Evolutionary conservation across 1,284 basidiomycete genomes (phyloP).

Genomic region (Cerioporus squamosus): DNA sequence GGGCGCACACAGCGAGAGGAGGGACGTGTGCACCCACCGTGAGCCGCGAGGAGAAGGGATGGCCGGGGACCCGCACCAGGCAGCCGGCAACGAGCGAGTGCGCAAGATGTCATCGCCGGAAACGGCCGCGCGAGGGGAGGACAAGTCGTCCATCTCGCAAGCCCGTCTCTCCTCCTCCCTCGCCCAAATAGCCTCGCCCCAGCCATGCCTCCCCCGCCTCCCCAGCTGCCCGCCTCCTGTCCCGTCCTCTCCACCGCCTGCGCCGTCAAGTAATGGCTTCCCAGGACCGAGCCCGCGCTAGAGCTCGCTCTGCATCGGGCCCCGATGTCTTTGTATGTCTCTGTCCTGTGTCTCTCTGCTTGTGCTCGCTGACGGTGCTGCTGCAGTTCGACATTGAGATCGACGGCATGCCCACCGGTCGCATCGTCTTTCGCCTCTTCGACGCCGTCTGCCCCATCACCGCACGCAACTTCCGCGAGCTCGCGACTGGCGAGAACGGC

Average conservation of each 20-base stretch:
- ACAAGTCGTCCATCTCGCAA: too few species aligned
- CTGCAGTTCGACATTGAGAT: constrained; percentile 82
- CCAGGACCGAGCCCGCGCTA: background rate
- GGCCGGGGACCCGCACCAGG: too few species aligned
- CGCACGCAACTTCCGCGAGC: constrained; percentile 88
- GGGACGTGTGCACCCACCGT: too few species aligned
- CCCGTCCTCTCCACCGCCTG: background rate
- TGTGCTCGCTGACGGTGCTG: background rate
- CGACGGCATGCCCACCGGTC: constrained; percentile 55
- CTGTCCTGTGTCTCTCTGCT: background rate
- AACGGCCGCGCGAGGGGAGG: too few species aligned
- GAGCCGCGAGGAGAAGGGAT: too few species aligned
- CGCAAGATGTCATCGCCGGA: too few species aligned
- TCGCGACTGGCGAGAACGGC: constrained; percentile 79
- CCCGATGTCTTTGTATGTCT: constrained; percentile 47
- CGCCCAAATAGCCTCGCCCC: constrained; percentile 8
- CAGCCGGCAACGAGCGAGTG: too few species aligned
- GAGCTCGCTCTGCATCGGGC: constrained; percentile 7
- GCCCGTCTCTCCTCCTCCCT: background rate
- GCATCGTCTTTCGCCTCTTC: constrained; percentile 87
- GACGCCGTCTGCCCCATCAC: constrained; percentile 77
- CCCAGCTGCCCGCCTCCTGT: background rate
- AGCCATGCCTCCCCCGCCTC: constrained; percentile 1
- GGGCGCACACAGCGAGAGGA: too few species aligned
- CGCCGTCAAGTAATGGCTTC: background rate